These are phyloP conservation scores for Kurtzmaniella quercitrusa DNA, from an alignment of 1,139 yeast species.

Conservation along the genomic window DNA sequence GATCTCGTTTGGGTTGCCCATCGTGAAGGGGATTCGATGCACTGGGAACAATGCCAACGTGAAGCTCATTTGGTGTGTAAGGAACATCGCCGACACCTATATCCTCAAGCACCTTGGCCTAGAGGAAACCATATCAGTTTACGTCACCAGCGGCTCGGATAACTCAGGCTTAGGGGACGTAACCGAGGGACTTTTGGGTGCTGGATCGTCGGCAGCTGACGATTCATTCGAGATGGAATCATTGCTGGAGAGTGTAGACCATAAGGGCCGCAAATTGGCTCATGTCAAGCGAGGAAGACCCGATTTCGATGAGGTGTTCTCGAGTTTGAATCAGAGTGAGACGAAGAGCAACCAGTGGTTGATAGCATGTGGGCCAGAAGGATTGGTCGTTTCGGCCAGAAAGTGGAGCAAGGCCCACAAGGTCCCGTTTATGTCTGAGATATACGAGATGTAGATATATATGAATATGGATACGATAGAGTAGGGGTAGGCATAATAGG, in stretches of 20 bases:
- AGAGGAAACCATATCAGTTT: slow-evolving; percentile 16
- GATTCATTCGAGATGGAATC: slow-evolving; percentile 2
- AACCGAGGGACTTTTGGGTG: slow-evolving; percentile 5
- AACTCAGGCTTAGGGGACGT: slow-evolving; percentile 9
- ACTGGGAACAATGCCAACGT: slow-evolving; percentile 10
- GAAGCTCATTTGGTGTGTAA: slow-evolving; percentile 51
- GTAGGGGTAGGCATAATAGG: neutral
- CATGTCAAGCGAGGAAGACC: slow-evolving; percentile 36
- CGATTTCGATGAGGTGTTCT: slow-evolving; percentile 25
- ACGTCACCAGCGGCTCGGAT: slow-evolving; percentile 17
- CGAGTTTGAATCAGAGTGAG: slow-evolving; percentile 19
- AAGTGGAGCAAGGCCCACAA: slow-evolving; percentile 35
- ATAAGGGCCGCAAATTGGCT: slow-evolving; percentile 1
- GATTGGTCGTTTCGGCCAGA: slow-evolving; percentile 45
- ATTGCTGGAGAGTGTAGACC: slow-evolving; percentile 11
- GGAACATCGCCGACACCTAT: slow-evolving; percentile 37
- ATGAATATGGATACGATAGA: neutral
- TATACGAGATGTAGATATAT: slow-evolving; percentile 24
- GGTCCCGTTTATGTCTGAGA: slow-evolving; percentile 43
- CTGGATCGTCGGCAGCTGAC: slow-evolving; percentile 3
- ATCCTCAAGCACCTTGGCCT: slow-evolving; percentile 34
- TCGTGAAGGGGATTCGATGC: slow-evolving; percentile 34
- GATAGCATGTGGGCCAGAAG: slow-evolving; percentile 68
- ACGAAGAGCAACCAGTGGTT: slow-evolving; percentile 45
- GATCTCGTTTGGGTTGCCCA: slow-evolving; percentile 68